Evolutionary conservation across 2,329 filamentous ascomycete species (phyloP), one percentile per base, ranked within the genome.

Genomic region (Neonectria ditissima): DNA sequence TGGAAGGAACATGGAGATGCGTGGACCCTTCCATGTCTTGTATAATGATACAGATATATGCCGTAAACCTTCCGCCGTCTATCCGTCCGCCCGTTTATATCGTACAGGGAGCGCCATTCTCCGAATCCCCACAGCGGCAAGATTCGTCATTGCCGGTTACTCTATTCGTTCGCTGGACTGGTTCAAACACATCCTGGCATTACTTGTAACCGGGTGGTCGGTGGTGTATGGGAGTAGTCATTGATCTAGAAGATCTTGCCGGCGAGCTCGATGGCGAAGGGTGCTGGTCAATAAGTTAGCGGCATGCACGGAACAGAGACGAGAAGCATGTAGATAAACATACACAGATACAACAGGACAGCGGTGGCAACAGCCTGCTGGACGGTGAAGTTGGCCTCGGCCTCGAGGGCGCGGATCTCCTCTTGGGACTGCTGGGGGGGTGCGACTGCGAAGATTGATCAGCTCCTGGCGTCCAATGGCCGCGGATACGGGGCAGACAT

Each of bases 291-390:
- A 2, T 37, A 18, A 34, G 43, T 73, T 59, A 73, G 67, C 32
- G 22, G 32, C 5, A 10, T 58, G 11, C 6, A 5, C 10, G 2
- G 22, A 16, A 7, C 4, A 4, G 2, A 2, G 2, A 1, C 13
- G 13, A n/a, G 26, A 20, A 18, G 11, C 3, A 22, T 7, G 11
- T 30, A 13, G 20, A 9, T n/a, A 3, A 9, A 77, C 91, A 61
- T 88, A 96, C 92, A 93, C 65, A 96, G 81, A 77, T 95, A 95
- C 52, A 96, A 85, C 53, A 92, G 79, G 41, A 90, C 83, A 67
- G 89, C 89, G 16, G 88, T 88, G 41, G 87, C 85, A 59, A 90
- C 76, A 66, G 91, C 91, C 73, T 84, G 85, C 81, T 91, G 89
- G 70, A 95, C 82, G 54, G 89, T 91, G 71, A 85, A 83, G 74